Evolutionary conservation across 495 filamentous ascomycete genomes (phyloP), one percentile per base, ranked within the genome.

Genomic region (Saxophila tyrrhenica): DNA sequence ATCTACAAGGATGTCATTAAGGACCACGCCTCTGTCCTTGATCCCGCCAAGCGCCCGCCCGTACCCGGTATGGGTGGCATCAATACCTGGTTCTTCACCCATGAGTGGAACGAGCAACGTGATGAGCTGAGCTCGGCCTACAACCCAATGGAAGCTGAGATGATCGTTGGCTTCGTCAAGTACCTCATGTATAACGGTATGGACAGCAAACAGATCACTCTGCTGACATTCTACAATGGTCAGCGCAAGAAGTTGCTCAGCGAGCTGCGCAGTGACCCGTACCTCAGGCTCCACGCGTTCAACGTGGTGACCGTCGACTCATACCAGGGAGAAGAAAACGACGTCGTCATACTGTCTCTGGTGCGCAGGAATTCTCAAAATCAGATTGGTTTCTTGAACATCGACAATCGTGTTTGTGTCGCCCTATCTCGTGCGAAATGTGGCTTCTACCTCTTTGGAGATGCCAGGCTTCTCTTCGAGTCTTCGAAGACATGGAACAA

Each of bases 321-420:
- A 0, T 96, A 91, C 65, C 92, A 97, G 64, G 91, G 91, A 24
- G 89, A 96, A 64, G 89, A 97, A 61, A 96, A 96, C 60, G 87
- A 88, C 19, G 73, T 96, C 35, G 70, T 96, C 17, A 60, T 97
- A 3, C 73, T 96, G 0, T 95, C 90, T 0, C 70, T 96, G 0
- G 91, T 95, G 11, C 75, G 92, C 44, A 90, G 83, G 61, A 86
- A 82, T 56, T 35, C 53, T 13, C 42, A 69, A 21, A 52, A 70
- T 32, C 62, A 68, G 3, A 80, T 87, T 46, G 87, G 86, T 2
- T 96, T 91, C 62, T 68, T 92, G 20, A 72, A 74, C 10, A 79
- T 85, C 44, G 74, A 81, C 59, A 94, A 94, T 58, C 79, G 91
- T 57, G 78, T 89, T 13, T 91, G 90, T 16, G 92, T 96, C 35